Evolutionary conservation across 768 basidiomycete species (phyloP).

Genomic region (Lactarius deliciosus): DNA sequence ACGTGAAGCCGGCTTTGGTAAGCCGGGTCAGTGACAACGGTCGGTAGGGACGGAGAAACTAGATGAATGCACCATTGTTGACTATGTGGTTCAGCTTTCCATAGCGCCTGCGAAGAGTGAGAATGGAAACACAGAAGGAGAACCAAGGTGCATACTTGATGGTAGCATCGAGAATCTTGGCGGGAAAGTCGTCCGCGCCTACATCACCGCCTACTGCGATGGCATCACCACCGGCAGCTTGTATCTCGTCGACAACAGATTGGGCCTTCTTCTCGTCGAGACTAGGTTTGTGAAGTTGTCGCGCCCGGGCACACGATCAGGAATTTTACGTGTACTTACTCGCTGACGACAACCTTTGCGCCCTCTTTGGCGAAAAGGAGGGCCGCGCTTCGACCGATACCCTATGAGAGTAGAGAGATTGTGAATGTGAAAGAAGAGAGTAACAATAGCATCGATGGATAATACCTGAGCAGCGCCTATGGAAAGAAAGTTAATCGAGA

Average conservation of each 20-base stretch:
- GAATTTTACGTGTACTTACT: conserved; percentile 45
- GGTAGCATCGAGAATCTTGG: conserved; percentile 73
- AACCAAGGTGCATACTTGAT: conserved; percentile 53
- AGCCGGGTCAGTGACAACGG: conserved; percentile 2
- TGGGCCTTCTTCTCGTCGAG: conserved; percentile 71
- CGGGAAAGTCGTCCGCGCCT: conserved; percentile 78
- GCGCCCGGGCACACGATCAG: conserved; percentile 9
- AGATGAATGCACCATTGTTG: conserved; percentile 60
- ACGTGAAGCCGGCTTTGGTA: conserved; percentile 66
- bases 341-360: conserved; percentile 82
- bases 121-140: not conserved
- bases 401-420: conserved; percentile 42
- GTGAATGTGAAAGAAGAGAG: conserved; percentile 23
- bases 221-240: conserved; percentile 66
- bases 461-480: conserved; percentile 73
- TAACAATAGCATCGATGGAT: conserved; percentile 7
- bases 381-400: conserved; percentile 75
- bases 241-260: conserved; percentile 70
- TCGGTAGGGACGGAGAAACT: not conserved
- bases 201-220: conserved; percentile 79
- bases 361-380: conserved; percentile 82
- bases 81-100: conserved; percentile 87
- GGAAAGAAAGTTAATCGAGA: conserved; percentile 13
- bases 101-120: conserved; percentile 51
- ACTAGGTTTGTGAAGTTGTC: conserved; percentile 39